Evolutionary conservation across 2,329 filamentous ascomycete species (phyloP).

Genomic region (Xylaria multiplex): DNA sequence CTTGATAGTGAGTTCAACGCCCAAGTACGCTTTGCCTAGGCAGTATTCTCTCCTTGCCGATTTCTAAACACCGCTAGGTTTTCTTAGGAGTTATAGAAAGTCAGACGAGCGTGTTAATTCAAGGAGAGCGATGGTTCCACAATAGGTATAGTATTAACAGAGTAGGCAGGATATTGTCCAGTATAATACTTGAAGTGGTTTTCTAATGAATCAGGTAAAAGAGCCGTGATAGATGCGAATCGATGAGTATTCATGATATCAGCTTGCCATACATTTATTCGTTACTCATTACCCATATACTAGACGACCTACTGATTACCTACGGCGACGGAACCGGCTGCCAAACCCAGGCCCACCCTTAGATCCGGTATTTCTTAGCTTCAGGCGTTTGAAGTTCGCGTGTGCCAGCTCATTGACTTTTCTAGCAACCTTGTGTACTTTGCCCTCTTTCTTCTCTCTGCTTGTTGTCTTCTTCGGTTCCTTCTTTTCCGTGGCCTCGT

Average conservation of each 20-base stretch:
- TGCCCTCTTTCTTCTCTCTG: slow-evolving; percentile 53
- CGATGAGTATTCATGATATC: slow-evolving; percentile 6
- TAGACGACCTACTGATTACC: slow-evolving; percentile 38
- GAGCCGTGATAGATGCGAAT: not conserved
- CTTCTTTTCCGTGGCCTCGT: slow-evolving; percentile 45
- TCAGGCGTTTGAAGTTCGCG: slow-evolving; percentile 73
- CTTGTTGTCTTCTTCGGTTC: slow-evolving; percentile 54
- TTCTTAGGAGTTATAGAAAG: not conserved
- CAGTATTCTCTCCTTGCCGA: no score
- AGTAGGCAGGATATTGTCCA: not conserved
- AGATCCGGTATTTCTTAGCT: slow-evolving; percentile 69
- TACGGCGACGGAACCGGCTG: slow-evolving; percentile 67
- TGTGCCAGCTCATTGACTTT: slow-evolving; percentile 73
- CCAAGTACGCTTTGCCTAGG: no score
- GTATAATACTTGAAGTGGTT: not conserved
- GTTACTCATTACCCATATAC: slow-evolving; percentile 22
- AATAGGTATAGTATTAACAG: not conserved
- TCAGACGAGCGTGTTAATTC: not conserved
- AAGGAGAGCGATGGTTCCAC: not conserved
- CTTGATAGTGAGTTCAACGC: no score
- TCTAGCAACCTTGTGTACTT: slow-evolving; percentile 62
- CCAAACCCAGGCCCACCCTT: slow-evolving; percentile 69
- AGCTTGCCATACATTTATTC: slow-evolving; percentile 18
- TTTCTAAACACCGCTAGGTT: no score
- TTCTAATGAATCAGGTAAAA: not conserved